phyloP scores from a whole-genome alignment of 768 basidiomycete species.

The Russula earlei region DNA sequence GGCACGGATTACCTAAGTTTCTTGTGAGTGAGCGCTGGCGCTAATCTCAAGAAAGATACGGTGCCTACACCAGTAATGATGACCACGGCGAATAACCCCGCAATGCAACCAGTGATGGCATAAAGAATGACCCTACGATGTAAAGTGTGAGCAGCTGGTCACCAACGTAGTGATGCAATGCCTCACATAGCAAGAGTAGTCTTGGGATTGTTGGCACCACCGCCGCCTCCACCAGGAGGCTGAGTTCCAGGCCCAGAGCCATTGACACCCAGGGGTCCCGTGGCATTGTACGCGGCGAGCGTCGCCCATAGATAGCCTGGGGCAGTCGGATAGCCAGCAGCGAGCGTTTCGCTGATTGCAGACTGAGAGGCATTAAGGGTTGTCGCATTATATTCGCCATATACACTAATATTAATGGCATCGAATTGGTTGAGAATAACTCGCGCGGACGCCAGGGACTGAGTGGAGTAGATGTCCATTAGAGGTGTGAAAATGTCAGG shows the following conservation, averaged over 20 bases:
- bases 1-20: conserved; percentile 60
- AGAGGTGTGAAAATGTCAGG: conserved; percentile 56
- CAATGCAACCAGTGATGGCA: conserved; percentile 82
- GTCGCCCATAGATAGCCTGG: conserved; percentile 65
- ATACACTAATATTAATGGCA: conserved; percentile 42
- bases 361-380: conserved; percentile 45
- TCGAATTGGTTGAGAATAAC: conserved; percentile 49
- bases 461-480: conserved; percentile 72
- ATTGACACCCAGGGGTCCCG: conserved; percentile 27
- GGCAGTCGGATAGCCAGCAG: conserved; percentile 33
- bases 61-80: conserved; percentile 70
- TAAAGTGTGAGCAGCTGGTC: conserved; percentile 4
- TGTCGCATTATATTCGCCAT: conserved; percentile 48
- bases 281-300: conserved; percentile 55
- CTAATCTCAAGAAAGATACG: background rate
- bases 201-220: background rate
- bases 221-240: conserved; percentile 6
- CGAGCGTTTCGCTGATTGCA: conserved; percentile 37
- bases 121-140: conserved; percentile 66
- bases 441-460: conserved; percentile 47
- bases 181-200: conserved; percentile 62
- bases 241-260: conserved; percentile 20
- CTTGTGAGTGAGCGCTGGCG: background rate
- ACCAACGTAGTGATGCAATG: background rate
- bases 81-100: conserved; percentile 73